Conservation (phyloP, 139 green algal genomes). For the Raphidocelis subcapitata region DNA sequence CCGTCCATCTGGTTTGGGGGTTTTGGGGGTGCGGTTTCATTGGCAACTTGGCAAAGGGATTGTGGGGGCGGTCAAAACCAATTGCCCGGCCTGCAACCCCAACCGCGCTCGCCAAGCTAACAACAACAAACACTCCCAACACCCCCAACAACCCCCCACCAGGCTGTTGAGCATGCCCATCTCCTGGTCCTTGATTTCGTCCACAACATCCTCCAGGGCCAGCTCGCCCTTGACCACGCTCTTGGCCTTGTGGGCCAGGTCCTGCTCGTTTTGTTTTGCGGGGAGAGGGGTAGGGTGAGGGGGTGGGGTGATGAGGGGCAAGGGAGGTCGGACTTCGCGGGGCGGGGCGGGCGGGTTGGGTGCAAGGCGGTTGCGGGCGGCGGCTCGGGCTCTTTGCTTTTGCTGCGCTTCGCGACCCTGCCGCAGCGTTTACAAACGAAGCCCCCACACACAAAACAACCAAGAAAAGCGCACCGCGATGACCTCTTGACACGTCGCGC, state of each 20-base stretch:
- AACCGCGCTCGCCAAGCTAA: too few species aligned
- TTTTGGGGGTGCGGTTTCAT: too few species aligned
- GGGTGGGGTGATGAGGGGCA: not conserved
- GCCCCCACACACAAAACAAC: not conserved
- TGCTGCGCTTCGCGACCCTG: not conserved
- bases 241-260: constrained; percentile 14
- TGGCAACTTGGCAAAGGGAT: too few species aligned
- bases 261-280: too few species aligned
- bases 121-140: not conserved
- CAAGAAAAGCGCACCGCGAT: not conserved
- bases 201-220: constrained; percentile 32
- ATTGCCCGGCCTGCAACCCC: too few species aligned
- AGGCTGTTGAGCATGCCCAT: constrained; percentile 48
- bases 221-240: constrained; percentile 9
- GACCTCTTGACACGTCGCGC: not conserved
- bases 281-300: not conserved
- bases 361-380: not conserved
- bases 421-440: not conserved
- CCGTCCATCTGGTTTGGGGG: constrained; percentile 40
- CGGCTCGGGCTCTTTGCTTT: not conserved
- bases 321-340: not conserved
- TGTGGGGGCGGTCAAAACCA: too few species aligned
- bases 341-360: not conserved
- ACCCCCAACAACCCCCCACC: constrained; percentile 21
- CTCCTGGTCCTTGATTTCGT: constrained; percentile 45